Evolutionary conservation across 208 protist genomes (phyloP), one percentile per base, ranked within the genome.

Genomic region (Crithidia acanthocephali): DNA sequence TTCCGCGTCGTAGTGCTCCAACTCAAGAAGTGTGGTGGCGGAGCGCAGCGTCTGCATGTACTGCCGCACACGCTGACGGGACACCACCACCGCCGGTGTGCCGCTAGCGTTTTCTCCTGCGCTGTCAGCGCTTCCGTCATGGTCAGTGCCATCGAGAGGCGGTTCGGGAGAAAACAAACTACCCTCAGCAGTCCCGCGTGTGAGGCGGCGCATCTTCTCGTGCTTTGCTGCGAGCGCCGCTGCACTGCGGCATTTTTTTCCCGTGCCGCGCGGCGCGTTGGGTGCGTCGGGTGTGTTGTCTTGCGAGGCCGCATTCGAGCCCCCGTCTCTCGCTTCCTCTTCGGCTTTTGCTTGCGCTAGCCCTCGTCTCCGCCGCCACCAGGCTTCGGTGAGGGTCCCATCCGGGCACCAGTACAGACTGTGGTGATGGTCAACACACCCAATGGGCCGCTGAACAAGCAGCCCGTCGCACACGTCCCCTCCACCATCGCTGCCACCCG

Each of bases 391-490:
- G 15, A 74, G 22, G 0, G 52, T n/a, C 15, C 45, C 68, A 50
- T 81, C 78, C 1, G 88, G 82, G 10, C 74, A 88, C 86, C 88
- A 88, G 76, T 95, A 95, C 20, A 91, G 58, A 64, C 87, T 92
- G 11, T 82, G 25, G 64, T 91, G 86, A 44, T 86, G 82, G 7
- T 81, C 84, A 2, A 91, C 32, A 69, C 91, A 94, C 10, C 87
- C 86, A 64, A 94, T 91, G 22, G 86, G 84, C 2, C 74, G 67
- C 3, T 30, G 28, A 22, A 85, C 52, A 9, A 72, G 65, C 75
- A 88, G 23, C 55, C 59, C 69, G 13, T 30, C 35, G 5, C 9
- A 44, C 15, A 4, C 23, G 2, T 35, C n/a, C n/a, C n/a, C n/a
- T n/a, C n/a, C 44, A 48, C 44, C 15, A 42, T 35, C 42, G 25